Percentiles rank a stretch among this genome's conserved stretches.
phyloP scores from a whole-genome alignment of 805 yeast genomes.

The Cyberlindnera veronae region DNA sequence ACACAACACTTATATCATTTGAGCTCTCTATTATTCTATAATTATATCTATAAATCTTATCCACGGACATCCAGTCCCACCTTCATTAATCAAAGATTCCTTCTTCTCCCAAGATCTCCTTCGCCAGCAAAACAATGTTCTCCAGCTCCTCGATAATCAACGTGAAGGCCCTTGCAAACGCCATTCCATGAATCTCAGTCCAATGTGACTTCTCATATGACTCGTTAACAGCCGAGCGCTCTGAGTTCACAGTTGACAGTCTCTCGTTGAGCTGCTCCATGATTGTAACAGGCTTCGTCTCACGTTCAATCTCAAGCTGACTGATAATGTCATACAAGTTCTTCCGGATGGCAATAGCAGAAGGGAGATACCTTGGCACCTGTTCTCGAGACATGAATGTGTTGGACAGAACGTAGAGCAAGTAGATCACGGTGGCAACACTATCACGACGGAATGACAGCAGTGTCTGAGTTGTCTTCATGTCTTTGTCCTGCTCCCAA shows the following conservation, averaged over 20 bases:
- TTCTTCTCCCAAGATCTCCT: slow-evolving; percentile 44
- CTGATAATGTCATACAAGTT: slow-evolving; percentile 38
- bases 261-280: slow-evolving; percentile 13
- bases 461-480: slow-evolving; percentile 36
- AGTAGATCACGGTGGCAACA: slow-evolving; percentile 42
- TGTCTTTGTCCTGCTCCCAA: slow-evolving; percentile 40
- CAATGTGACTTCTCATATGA: slow-evolving; percentile 33
- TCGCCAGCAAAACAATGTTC: slow-evolving; percentile 34
- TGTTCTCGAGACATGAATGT: slow-evolving; percentile 36
- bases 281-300: slow-evolving; percentile 3
- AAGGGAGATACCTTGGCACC: slow-evolving; percentile 44
- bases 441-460: slow-evolving; percentile 45
- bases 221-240: slow-evolving; percentile 1
- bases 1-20: too few relatives aligned
- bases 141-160: slow-evolving; percentile 42
- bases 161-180: slow-evolving; percentile 46
- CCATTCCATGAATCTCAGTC: slow-evolving; percentile 47
- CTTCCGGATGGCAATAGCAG: slow-evolving; percentile 40
- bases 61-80: too few relatives aligned
- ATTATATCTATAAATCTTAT: too few relatives aligned
- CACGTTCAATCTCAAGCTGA: slow-evolving; percentile 25
- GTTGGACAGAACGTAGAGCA: slow-evolving; percentile 41
- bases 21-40: too few relatives aligned
- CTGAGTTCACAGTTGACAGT: slow-evolving; percentile 9
- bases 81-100: slow-evolving; percentile 12